Percentiles rank a stretch among this genome's conserved stretches.
Evolutionary conservation across 164 flowering plant species (phyloP).

Genomic region (Aristolochia contorta): DNA sequence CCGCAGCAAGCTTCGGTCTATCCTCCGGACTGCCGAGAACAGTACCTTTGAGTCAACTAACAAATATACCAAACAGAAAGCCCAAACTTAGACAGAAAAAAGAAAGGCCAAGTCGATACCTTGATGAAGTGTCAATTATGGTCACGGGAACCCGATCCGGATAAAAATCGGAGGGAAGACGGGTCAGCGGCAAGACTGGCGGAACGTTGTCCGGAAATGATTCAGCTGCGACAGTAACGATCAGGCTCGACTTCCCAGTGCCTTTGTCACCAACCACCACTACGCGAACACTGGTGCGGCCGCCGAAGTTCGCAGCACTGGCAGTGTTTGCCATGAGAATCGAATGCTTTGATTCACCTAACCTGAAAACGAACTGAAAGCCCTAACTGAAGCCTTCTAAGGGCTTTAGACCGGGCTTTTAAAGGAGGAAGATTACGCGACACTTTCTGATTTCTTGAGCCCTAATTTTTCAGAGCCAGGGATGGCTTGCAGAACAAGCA

Average conservation of each 20-base stretch:
- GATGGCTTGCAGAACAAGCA: not conserved
- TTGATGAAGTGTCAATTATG: slow-evolving; percentile 67
- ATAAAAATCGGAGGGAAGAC: slow-evolving; percentile 62
- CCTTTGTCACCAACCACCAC: slow-evolving; percentile 76
- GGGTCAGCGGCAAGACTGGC: slow-evolving; percentile 62
- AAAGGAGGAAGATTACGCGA: too few relatives aligned
- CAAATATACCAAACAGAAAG: not conserved
- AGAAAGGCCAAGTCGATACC: slow-evolving; percentile 24
- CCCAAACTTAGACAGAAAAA: not conserved
- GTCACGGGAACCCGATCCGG: slow-evolving; percentile 77
- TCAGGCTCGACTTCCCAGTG: slow-evolving; percentile 80
- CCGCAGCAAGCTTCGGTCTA: slow-evolving; percentile 55
- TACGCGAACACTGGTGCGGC: slow-evolving; percentile 41
- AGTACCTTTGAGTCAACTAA: not conserved
- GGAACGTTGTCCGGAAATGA: slow-evolving; percentile 51
- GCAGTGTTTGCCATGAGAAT: slow-evolving; percentile 33
- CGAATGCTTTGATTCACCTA: not conserved
- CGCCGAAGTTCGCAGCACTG: slow-evolving; percentile 12
- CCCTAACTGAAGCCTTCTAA: too few relatives aligned
- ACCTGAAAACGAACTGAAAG: too few relatives aligned
- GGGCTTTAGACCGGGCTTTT: too few relatives aligned
- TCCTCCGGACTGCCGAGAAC: slow-evolving; percentile 41
- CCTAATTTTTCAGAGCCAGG: not conserved
- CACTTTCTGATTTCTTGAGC: too few relatives aligned
- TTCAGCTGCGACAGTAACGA: slow-evolving; percentile 59